phyloP scores from a whole-genome alignment of 108 stramenopile genomes.

The Nitzschia sp. region DNA sequence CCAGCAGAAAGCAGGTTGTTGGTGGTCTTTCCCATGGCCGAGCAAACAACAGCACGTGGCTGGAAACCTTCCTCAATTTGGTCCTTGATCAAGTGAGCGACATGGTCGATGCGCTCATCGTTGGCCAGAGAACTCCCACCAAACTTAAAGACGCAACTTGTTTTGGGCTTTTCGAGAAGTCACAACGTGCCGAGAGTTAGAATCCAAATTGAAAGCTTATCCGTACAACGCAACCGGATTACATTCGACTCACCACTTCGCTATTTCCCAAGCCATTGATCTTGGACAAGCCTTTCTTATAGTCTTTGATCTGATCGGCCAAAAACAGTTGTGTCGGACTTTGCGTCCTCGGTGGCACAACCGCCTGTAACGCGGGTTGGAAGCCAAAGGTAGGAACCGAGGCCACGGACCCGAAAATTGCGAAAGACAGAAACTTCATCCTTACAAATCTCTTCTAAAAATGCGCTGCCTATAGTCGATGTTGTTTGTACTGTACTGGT shows the following conservation, averaged over 20 bases:
- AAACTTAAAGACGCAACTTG: slow-evolving; percentile 78
- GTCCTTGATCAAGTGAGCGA: slow-evolving; percentile 85
- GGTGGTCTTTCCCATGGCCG: slow-evolving; percentile 98
- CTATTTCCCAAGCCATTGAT: slow-evolving; percentile 6
- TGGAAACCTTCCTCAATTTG: slow-evolving; percentile 68
- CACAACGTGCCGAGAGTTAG: too few species aligned
- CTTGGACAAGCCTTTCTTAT: slow-evolving; percentile 26
- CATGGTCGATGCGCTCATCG: slow-evolving; percentile 86
- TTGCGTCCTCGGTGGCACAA: background rate
- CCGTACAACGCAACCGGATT: too few species aligned
- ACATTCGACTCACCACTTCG: background rate
- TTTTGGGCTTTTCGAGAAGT: background rate
- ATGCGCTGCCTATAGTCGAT: too few species aligned
- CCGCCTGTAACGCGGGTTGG: slow-evolving; percentile 1
- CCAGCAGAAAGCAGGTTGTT: slow-evolving; percentile 89
- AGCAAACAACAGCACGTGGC: slow-evolving; percentile 85
- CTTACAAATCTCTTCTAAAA: too few species aligned
- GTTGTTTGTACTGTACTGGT: too few species aligned
- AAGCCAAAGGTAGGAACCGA: background rate
- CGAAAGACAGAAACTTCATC: background rate
- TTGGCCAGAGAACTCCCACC: slow-evolving; percentile 92
- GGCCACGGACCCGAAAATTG: background rate
- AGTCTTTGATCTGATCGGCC: slow-evolving; percentile 35
- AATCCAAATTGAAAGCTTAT: too few species aligned
- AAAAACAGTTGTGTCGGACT: slow-evolving; percentile 14